Base-by-base conservation (phyloP, 208 protist species). In the Leishmania arabica region DNA sequence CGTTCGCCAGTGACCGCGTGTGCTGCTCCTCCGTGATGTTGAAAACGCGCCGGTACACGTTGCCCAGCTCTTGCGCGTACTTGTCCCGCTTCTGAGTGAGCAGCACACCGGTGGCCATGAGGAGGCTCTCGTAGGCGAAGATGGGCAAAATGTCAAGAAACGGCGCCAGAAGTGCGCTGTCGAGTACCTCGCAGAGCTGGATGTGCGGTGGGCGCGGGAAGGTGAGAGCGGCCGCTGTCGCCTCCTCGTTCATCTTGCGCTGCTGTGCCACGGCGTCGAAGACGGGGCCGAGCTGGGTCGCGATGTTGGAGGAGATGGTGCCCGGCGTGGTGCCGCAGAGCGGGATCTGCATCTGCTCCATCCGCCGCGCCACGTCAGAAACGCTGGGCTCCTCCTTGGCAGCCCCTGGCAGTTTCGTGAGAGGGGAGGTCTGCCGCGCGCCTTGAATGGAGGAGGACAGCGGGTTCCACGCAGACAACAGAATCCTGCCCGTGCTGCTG, bases 121-220 rank as follows among this genome's bases (percentile, higher is more conserved):
- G 77, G 1, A 95, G 47, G 60, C 88, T 84, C 85, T 95, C 92
- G 81, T 95, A 95, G 27, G 92, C 81, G 53, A 85, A 80, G 64
- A 89, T 40, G 31, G 34, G 56, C 53, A 83, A 69, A 40, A 80
- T 58, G 31, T 93, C 82, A 21, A 77, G 54, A 65, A 95, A 82
- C 24, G 78, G 79, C 4, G 69, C 45, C 31, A 93, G 77, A 42
- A 84, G 78, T 17, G 78, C 80, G 37, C 80, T 87, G 82, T 93
- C 87, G 49, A 95, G 77, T 19, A 95, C 77, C 71, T 85, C 81
- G 62, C 81, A 85, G 11, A 85, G 81, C 58, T 85, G 77, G 31
- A 85, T 88, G 66, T 49, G 66, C 31, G 70, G 73, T 31, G 79
- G 68, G 1, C 66, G 66, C 8, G 86, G 78, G 37, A 78, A 80